Percentiles rank a stretch among this genome's conserved stretches.
phyloP scores from a whole-genome alignment of 352 stramenopile genomes.

The Phytophthora sansomeana region DNA sequence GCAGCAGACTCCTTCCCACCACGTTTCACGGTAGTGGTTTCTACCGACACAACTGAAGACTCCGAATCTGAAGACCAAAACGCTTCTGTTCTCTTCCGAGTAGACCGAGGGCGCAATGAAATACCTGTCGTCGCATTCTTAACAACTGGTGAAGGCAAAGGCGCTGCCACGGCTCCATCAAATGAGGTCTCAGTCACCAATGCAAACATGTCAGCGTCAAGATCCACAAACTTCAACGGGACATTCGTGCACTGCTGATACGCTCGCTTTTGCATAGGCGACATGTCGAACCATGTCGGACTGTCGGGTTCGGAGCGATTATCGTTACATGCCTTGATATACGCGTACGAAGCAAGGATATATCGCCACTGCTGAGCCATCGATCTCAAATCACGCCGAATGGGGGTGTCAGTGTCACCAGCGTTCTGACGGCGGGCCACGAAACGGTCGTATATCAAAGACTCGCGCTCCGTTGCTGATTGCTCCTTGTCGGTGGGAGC shows the following conservation, averaged over 20 bases:
- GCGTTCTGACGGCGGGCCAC: constrained; percentile 34
- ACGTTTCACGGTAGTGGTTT: constrained; percentile 3
- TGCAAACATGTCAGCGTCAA: constrained; percentile 46
- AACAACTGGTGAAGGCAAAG: constrained; percentile 20
- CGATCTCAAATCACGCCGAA: constrained; percentile 34
- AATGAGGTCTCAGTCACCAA: constrained; percentile 51
- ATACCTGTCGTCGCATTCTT: constrained; percentile 32
- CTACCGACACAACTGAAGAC: constrained; percentile 22
- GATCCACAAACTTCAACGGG: constrained; percentile 50
- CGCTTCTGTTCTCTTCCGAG: constrained; percentile 36
- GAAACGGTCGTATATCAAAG: constrained; percentile 47
- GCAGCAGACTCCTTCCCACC: constrained; percentile 6
- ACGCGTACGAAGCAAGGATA: constrained; percentile 51
- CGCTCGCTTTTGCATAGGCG: constrained; percentile 38
- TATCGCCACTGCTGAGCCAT: constrained; percentile 51
- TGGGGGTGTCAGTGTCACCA: constrained; percentile 29
- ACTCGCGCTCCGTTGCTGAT: constrained; percentile 37
- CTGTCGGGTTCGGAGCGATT: constrained; percentile 32
- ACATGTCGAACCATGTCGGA: constrained; percentile 47
- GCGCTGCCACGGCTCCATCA: constrained; percentile 15
- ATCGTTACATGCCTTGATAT: constrained; percentile 52
- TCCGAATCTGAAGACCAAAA: constrained; percentile 51
- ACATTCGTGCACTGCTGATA: constrained; percentile 53
- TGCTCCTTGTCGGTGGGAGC: constrained; percentile 30
- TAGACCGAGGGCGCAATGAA: constrained; percentile 35